Base-by-base conservation (phyloP, 139 green algal species). In the Choricystis sp. region DNA sequence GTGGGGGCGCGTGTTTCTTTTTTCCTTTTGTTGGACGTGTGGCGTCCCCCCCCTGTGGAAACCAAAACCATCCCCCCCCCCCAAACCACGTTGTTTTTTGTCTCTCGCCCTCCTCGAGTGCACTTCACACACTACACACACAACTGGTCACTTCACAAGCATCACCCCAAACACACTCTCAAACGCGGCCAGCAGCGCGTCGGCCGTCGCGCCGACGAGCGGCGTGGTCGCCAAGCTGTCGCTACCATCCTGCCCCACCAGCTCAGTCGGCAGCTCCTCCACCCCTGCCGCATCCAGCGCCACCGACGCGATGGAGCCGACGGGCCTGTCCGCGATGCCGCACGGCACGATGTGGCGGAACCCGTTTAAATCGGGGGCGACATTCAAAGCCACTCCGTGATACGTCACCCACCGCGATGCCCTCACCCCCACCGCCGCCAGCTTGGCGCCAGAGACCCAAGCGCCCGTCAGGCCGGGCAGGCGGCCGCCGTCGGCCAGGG, bases 321-420 rank as follows among this genome's bases (percentile, higher is more conserved):
- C 81, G 4, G 62, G 31, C 16, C 68, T 59, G 55, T 78, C 73
- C 1, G 62, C 28, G 26, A 94, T 86, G 29, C 85, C 85, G 59
- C 85, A 94, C 5, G 85, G 85, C 28, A 91, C 74, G 60, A 94
- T 92, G 40, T 69, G 22, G 1, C 57, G 2, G 57, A 90, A 94
- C 1, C 75, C 72, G 3, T 14, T 20, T 20, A 94, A 60, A 60
- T 91, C 79, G 2, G 63, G 69, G 30, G 59, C 59, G 0, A 94
- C 79, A 65, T 94, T 94, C 1, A 94, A 56, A 1, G 85, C 85
- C 14, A 92, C 27, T 20, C 85, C 85, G 65, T 94, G 85, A 65
- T 88, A 94, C 1, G 83, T 83, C 2, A 94, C 65, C 86, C 86
- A 87, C 22, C 73, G 57, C 19, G 64, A 64, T 0, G 79, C 86